A percentile compares a stretch with the other conserved stretches of the same genome.
Evolutionary conservation across 2,329 filamentous ascomycete genomes (phyloP).

Genomic region (Colletotrichum gloeosporioides): DNA sequence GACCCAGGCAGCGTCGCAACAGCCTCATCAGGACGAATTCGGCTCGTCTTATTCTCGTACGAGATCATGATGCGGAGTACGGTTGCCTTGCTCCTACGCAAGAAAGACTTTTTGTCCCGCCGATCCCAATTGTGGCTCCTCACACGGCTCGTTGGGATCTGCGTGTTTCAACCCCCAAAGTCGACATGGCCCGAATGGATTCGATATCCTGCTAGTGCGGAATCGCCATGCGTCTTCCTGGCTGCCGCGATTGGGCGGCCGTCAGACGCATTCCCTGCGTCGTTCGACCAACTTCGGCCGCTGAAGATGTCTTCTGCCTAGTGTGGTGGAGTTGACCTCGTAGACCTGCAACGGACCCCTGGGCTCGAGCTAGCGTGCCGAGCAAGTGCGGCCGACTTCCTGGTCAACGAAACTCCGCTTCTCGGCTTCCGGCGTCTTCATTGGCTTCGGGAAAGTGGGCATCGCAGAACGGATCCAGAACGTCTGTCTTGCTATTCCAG

Average conservation of each 20-base stretch:
- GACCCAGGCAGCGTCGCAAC: neutral
- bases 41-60: neutral
- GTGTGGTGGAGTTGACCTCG: conserved; percentile 5
- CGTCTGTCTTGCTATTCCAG: neutral
- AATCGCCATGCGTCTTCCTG: neutral
- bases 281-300: neutral
- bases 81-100: neutral
- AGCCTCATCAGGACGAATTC: neutral
- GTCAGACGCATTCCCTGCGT: neutral
- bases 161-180: conserved; percentile 15
- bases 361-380: neutral
- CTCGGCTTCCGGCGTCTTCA: neutral
- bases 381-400: neutral
- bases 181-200: neutral
- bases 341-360: neutral
- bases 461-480: neutral
- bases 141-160: neutral
- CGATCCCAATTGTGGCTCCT: conserved; percentile 7
- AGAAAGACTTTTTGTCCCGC: neutral
- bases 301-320: conserved; percentile 14
- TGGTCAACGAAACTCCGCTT: neutral
- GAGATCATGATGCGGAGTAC: neutral
- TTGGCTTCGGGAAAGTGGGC: neutral
- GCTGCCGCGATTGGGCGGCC: neutral
- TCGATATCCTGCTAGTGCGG: neutral